Base-by-base conservation (phyloP, 2,329 filamentous ascomycete genomes). In the Aaosphaeria pasadenensis region DNA sequence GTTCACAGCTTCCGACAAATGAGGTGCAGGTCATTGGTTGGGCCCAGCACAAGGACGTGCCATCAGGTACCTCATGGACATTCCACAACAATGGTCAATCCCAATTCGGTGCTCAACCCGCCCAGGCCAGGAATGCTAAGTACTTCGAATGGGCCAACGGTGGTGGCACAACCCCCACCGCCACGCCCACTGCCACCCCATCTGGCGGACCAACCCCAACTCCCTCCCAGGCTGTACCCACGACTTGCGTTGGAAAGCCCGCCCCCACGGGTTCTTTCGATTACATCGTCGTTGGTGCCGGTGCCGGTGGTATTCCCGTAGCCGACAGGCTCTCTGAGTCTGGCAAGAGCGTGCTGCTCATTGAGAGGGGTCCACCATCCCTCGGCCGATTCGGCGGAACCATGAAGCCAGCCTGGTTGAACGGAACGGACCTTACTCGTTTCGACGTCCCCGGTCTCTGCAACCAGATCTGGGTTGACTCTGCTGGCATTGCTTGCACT, bases 361-460 rank as follows among this genome's bases (percentile, higher is more conserved):
- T 76, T 45, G 74, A 76, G 56, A 72, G 71, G 54, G 74, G 74
- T 31, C 73, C 73, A 9, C 71, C 73, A 43, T 87, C 83, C 7
- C 82, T 85, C 3, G 83, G 79, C n/a, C 75, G 81, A 52, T 87
- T 84, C 73, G 80, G 82, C 30, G 84, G 85, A 43, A 80, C 71
- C 32, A 75, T 85, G 70, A 79, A 77, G 48, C 81, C 84, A 0
- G 66, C 70, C 1, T 89, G 86, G 86, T 76, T 83, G 11, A 69
- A 78, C 33, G 79, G 77, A 33, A 82, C 80, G 13, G 81, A 82
- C 43, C 69, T 88, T 32, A 88, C 85, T 5, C 83, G 85, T 43
- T 88, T 89, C 57, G 86, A 89, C 59, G 80, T 88, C 5, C 86
- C 86, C 0, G 84, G 85, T 46, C 79, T 88, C 50, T 87, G 83